Percentiles rank a stretch among this genome's conserved stretches.
Evolutionary conservation across 2,329 filamentous ascomycete genomes (phyloP).

Genomic region (Lachnellula suecica): DNA sequence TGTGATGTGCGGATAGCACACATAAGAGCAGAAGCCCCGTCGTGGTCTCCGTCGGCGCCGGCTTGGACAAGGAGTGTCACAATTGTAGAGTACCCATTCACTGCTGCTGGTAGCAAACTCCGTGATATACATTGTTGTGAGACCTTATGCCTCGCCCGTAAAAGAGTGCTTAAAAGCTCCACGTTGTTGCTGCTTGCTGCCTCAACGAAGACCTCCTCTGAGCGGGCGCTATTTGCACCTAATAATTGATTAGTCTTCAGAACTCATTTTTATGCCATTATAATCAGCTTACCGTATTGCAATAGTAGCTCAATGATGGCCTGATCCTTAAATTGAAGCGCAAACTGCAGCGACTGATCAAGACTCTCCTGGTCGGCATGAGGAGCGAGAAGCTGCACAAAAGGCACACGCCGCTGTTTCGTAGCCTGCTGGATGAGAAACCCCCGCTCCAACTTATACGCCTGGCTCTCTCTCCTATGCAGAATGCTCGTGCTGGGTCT

Average conservation of each 20-base stretch:
- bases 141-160: slow-evolving; percentile 13
- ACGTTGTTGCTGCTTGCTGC: slow-evolving; percentile 11
- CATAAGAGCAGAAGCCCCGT: slow-evolving; percentile 51
- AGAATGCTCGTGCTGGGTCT: slow-evolving; percentile 11
- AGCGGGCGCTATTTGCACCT: slow-evolving; percentile 13
- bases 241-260: not conserved
- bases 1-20: slow-evolving; percentile 47
- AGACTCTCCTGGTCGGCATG: slow-evolving; percentile 15
- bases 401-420: slow-evolving; percentile 1
- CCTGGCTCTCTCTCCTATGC: slow-evolving; percentile 6
- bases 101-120: slow-evolving; percentile 11
- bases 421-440: slow-evolving; percentile 13
- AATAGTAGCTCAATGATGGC: slow-evolving; percentile 10
- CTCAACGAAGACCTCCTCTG: slow-evolving; percentile 4
- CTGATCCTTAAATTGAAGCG: slow-evolving; percentile 10
- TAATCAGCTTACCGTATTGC: slow-evolving; percentile 13
- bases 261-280: not conserved
- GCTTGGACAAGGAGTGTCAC: slow-evolving; percentile 9
- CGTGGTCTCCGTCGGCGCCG: slow-evolving; percentile 50
- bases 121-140: slow-evolving; percentile 10
- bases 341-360: slow-evolving; percentile 14
- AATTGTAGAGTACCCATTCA: slow-evolving; percentile 1
- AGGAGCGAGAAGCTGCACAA: slow-evolving; percentile 16
- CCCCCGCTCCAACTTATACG: slow-evolving; percentile 10
- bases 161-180: slow-evolving; percentile 7